These are phyloP conservation scores for Ascosphaera pollenicola DNA, from an alignment of 2,329 filamentous ascomycete species.

Conservation along the genomic window DNA sequence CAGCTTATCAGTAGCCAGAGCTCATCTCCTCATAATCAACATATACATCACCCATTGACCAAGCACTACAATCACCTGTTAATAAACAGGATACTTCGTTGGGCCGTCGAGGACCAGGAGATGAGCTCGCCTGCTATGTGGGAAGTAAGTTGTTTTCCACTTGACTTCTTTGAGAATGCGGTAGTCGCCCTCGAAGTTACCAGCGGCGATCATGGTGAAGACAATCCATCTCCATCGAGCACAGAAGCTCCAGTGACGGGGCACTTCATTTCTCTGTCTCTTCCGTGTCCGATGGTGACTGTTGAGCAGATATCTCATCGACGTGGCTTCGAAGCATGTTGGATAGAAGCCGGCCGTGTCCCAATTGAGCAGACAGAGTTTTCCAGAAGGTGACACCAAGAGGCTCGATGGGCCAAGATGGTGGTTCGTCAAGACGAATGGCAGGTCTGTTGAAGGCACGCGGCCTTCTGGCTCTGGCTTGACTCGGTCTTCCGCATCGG, in stretches of 20 bases:
- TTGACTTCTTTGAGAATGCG: slow-evolving; percentile 1
- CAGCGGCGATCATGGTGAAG: slow-evolving; percentile 1
- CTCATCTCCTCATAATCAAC: no score
- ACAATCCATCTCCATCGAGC: slow-evolving; percentile 1
- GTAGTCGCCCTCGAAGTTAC: neutral
- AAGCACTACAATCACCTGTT: no score
- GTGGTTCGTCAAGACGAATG: slow-evolving; percentile 14
- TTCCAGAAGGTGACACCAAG: slow-evolving; percentile 8
- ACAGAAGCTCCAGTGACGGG: neutral
- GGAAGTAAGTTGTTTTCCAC: neutral
- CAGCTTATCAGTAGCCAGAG: no score
- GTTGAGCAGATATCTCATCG: slow-evolving; percentile 5
- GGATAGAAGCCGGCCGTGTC: slow-evolving; percentile 5
- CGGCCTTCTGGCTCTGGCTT: slow-evolving; percentile 3
- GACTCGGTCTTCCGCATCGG: neutral
- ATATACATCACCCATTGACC: no score
- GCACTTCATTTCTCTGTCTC: no score
- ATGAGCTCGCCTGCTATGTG: no score
- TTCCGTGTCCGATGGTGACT: neutral
- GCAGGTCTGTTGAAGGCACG: slow-evolving; percentile 8
- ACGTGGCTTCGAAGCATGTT: slow-evolving; percentile 4
- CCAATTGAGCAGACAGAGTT: slow-evolving; percentile 5
- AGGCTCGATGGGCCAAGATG: slow-evolving; percentile 13
- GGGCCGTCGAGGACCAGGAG: no score
- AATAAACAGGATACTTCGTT: no score